Evolutionary conservation across 208 protist genomes (phyloP), one percentile per base, ranked within the genome.

Genomic region (Giardia muris): DNA sequence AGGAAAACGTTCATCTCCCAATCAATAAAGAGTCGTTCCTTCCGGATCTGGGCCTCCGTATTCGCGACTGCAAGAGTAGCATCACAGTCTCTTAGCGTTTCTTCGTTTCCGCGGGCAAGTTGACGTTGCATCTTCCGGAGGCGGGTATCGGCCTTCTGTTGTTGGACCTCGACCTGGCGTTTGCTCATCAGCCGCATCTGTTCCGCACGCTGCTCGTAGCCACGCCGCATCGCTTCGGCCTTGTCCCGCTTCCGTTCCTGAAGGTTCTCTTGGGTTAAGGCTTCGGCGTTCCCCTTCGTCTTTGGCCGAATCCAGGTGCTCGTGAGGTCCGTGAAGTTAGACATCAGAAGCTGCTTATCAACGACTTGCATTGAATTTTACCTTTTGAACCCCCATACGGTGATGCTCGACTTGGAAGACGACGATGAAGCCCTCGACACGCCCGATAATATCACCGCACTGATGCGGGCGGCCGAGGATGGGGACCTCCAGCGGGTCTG

Each of bases 1-100:
- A 76, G 57, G 30, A 76, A 76, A 30, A 76, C 57, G 57, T 76
- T 76, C 57, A 76, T 76, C 30, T 76, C 57, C 57, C 57, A 76
- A 30, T 76, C 57, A 39, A 76, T 76, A 76, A 76, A 76, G 19
- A 76, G 57, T 76, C 57, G 10, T 30, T 76, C 57, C 57, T 76
- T 76, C 19, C 30, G 10, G 57, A 76, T 10, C 57, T 76, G 57
- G 10, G 10, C 30, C 30, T 76, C 57, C 19, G 57, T 76, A 30
- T 76, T 76, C 19, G 57, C 57, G 57, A 76, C 30, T 10, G 57
- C 57, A 76, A 76, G 57, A 10, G 57, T 76, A 30, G 57, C 57
- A 30, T 76, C 57, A 30, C 57, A 76, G 30, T 76, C 57, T 76
- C 57, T 76, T 76, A 76, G 57, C 57, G 57, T 76, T 30, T 76